Evolutionary conservation across 345 rosid species (phyloP), one percentile per base, ranked within the genome.

Genomic region (Corymbia maculata): DNA sequence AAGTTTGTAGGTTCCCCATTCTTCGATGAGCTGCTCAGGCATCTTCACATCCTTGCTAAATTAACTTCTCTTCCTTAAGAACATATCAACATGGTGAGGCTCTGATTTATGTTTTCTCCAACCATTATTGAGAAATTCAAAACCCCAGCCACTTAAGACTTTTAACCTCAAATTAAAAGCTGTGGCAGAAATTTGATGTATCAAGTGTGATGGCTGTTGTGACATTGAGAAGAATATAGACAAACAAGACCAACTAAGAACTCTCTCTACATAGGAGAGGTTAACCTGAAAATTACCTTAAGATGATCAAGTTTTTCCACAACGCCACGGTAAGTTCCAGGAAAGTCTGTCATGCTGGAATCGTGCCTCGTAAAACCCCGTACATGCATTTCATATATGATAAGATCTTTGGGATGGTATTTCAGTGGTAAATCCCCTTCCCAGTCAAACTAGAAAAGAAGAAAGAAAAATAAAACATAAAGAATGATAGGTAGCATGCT

Each of bases 261-360:
- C 32, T 59, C 68, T 59, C 68, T 59, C 32, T 26, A 12, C 68
- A 59, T 49, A 12, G 32, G 84, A 47, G 47, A 30, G 51, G 59
- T 49, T 87, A 42, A n/a, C 53, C n/a, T 2, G 68, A 79, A 82
- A 85, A 85, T 75, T 93, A 95, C 99, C 98, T 96, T 94, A 92
- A 97, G 92, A 92, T 97, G 97, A 90, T 96, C 99, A 92, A 97
- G 98, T 95, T 96, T 96, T 92, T 96, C 98, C 88, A 95, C 96
- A 51, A 93, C 91, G 89, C 98, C 99, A 85, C 88, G 94, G 90
- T 96, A 97, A 88, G 98, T 96, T 75, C 99, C 99, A 90, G 99
- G 99, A 88, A 90, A 93, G 79, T 94, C 92, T 86, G 93, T 89
- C 90, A 86, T 87, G 84, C 99, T 96, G 87, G 98, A 96, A 90